Base-by-base conservation (phyloP, 495 filamentous ascomycete genomes). In the Filosporella fistucella region DNA sequence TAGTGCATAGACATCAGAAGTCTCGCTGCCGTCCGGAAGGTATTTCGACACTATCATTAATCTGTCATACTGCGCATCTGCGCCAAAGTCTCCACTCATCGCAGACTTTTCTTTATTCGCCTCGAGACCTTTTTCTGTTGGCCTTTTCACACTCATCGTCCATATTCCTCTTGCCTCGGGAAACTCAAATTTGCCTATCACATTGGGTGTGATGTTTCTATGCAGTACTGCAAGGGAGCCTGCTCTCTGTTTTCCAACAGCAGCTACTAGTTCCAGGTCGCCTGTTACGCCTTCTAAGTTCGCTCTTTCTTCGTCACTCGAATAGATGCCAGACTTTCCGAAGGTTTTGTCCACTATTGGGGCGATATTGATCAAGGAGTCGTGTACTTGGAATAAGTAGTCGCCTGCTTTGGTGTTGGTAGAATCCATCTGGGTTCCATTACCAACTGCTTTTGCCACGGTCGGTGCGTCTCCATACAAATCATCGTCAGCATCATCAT, bases 211-310 rank as follows among this genome's bases (percentile, higher is more conserved):
- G 34, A 97, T 74, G 43, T 84, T 80, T 52, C 82, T 74, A 45
- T 86, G 88, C 47, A 96, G 71, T 28, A 91, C 68, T 4, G 84
- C 81, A 29, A 97, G 55, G 1, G 81, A 79, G 23, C 89, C 85
- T 20, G 81, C 78, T 56, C 65, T 75, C 18, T 80, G 85, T 35
- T 75, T 76, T 2, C 93, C 91, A 25, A 81, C 76, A 3, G 81
- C 77, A 47, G 78, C 78, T 9, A 93, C 78, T 18, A 97, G 57
- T 58, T 91, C 82, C 14, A 93, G 68, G 26, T 80, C 75, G 35
- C 76, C 71, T 2, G 63, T 62, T 20, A 75, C 67, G 18, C 66
- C 73, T 28, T 62, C 54, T 3, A 57, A 60, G 45, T 71, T 68
- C 39, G 57, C 56, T 52, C 64, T 55, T 21, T 75, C 70, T 47